phyloP scores from a whole-genome alignment of 805 yeast species.

The Spathaspora arborariae region DNA sequence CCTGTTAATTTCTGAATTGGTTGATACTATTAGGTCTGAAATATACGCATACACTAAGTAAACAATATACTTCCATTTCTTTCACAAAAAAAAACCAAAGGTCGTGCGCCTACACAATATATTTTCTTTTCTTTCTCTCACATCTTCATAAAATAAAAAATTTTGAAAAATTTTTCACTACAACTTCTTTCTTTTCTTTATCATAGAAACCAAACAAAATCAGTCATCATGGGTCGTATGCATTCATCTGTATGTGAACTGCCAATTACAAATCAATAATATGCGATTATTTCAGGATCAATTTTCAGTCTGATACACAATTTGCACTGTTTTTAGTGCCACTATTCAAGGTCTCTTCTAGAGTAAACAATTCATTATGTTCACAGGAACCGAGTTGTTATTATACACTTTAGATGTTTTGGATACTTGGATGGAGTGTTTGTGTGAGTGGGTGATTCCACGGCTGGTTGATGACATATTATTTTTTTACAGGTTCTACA shows the following conservation, averaged over 20 bases:
- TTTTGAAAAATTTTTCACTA: conserved; percentile 17
- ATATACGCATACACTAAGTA: not conserved
- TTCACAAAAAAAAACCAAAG: not conserved
- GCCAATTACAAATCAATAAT: conserved; percentile 2
- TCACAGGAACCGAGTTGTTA: conserved; percentile 8
- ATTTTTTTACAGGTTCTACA: not conserved
- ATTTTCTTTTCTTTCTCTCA: not conserved
- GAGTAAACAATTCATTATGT: conserved; percentile 15
- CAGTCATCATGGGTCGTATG: conserved; percentile 97
- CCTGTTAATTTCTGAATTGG: too few relatives aligned
- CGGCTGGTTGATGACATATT: conserved; percentile 37
- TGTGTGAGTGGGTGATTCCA: not conserved
- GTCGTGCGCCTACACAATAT: not conserved
- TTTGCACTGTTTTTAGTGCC: not conserved
- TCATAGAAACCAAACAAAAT: conserved; percentile 27
- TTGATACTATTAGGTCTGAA: not conserved
- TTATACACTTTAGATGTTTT: conserved; percentile 16
- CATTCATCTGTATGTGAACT: conserved; percentile 85
- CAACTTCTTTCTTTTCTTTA: conserved; percentile 3
- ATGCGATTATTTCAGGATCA: conserved; percentile 3
- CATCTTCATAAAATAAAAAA: conserved; percentile 3
- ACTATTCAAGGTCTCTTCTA: conserved; percentile 23
- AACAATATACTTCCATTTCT: not conserved
- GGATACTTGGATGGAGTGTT: conserved; percentile 21
- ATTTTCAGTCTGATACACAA: conserved; percentile 7